These are phyloP conservation scores for Tylopilus sp. DNA, from an alignment of 768 basidiomycete species.

Conservation along the genomic window DNA sequence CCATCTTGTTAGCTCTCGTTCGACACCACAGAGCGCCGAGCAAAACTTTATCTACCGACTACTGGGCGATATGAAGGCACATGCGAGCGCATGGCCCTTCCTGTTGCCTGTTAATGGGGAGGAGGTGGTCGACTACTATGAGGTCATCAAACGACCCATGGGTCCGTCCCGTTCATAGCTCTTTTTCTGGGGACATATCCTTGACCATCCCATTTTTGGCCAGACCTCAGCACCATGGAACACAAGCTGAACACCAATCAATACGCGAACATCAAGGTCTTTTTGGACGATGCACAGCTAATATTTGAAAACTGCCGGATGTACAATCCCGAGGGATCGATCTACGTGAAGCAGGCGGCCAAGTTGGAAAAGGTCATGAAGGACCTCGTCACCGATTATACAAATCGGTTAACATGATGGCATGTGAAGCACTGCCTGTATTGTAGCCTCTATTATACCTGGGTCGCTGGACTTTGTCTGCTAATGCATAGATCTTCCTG, in stretches of 20 bases:
- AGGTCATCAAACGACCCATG: constrained; percentile 89
- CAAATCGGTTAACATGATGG: constrained; percentile 16
- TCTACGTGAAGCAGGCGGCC: constrained; percentile 82
- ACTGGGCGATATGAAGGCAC: constrained; percentile 71
- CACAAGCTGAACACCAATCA: constrained; percentile 87
- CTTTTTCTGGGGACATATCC: background rate
- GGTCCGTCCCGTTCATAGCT: constrained; percentile 46
- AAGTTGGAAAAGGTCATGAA: constrained; percentile 78
- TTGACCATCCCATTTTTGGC: background rate
- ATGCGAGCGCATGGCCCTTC: constrained; percentile 88
- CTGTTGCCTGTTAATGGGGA: constrained; percentile 69
- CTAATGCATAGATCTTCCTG: background rate
- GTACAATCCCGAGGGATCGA: constrained; percentile 80
- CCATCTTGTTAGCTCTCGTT: constrained; percentile 30
- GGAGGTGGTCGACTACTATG: constrained; percentile 87
- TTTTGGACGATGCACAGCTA: constrained; percentile 76
- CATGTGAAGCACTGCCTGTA: background rate
- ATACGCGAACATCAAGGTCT: constrained; percentile 70
- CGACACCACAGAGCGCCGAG: constrained; percentile 51
- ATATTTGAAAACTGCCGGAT: constrained; percentile 86
- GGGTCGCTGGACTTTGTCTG: background rate
- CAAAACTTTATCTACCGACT: constrained; percentile 71
- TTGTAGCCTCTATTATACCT: background rate
- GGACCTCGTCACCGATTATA: constrained; percentile 40
- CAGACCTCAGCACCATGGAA: constrained; percentile 86